Evolutionary conservation across 345 rosid species (phyloP).

Genomic region (Mangifera indica): DNA sequence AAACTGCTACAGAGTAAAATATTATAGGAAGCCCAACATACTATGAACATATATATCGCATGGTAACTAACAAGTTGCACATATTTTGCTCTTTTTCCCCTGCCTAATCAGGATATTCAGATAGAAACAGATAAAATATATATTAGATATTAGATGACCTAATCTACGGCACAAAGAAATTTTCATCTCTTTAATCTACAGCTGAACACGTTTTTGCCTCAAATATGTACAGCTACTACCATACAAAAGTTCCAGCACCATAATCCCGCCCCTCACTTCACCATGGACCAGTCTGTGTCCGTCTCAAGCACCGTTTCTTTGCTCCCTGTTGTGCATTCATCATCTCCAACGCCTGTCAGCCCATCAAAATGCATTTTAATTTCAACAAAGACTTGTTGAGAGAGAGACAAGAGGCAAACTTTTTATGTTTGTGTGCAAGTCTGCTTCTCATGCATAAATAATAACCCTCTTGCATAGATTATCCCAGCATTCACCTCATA

Average conservation of each 20-base stretch:
- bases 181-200: conserved; percentile 26
- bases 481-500: background rate
- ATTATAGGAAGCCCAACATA: background rate
- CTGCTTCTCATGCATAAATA: background rate
- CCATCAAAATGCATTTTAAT: conserved; percentile 3
- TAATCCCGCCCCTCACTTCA: conserved; percentile 32
- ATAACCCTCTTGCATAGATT: background rate
- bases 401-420: background rate
- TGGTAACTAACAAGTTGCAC: conserved; percentile 1
- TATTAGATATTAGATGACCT: conserved; percentile 7
- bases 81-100: conserved; percentile 14
- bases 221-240: conserved; percentile 45
- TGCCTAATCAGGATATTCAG: conserved; percentile 10
- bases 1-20: background rate
- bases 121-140: conserved; percentile 13
- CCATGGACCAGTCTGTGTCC: conserved; percentile 94
- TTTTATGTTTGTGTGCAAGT: background rate
- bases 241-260: conserved; percentile 24
- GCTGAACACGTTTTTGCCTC: conserved; percentile 18
- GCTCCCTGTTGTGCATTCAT: conserved; percentile 48
- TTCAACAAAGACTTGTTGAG: background rate
- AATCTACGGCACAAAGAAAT: conserved; percentile 17
- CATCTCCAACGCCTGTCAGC: conserved; percentile 64
- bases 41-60: background rate
- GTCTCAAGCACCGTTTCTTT: conserved; percentile 63